Evolutionary conservation across 106 monocot genomes (phyloP).

Genomic region (Alisma plantagoaquatica): DNA sequence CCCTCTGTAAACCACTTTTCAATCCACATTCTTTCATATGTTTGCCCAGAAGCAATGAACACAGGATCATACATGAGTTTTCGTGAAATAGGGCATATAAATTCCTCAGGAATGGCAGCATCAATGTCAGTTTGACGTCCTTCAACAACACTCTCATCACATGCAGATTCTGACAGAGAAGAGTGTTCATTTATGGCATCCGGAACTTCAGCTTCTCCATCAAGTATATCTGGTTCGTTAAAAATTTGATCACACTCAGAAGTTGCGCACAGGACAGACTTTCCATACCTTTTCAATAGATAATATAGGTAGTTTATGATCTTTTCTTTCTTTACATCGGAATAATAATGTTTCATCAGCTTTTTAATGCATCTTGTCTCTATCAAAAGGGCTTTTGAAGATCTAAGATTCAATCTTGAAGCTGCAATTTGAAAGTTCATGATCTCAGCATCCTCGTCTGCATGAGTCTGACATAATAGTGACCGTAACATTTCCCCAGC

Average conservation of each 20-base stretch:
- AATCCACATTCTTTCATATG: conserved; percentile 66
- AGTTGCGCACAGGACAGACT: conserved; percentile 17
- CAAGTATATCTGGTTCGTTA: no score
- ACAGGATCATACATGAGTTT: conserved; percentile 89
- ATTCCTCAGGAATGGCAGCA: conserved; percentile 44
- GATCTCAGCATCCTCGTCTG: conserved; percentile 45
- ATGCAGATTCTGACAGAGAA: background rate
- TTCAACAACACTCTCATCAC: background rate
- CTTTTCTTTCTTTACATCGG: conserved; percentile 47
- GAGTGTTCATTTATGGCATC: conserved; percentile 1
- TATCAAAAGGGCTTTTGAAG: conserved; percentile 58
- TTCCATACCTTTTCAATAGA: conserved; percentile 65
- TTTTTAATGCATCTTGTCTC: conserved; percentile 75
- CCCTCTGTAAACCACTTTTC: conserved; percentile 88
- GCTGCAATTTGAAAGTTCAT: conserved; percentile 48
- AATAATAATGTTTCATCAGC: conserved; percentile 36
- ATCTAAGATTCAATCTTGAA: conserved; percentile 46
- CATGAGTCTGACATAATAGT: conserved; percentile 34
- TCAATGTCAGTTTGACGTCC: background rate
- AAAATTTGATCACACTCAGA: conserved; percentile 18
- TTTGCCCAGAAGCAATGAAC: conserved; percentile 80
- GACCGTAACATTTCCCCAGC: conserved; percentile 51
- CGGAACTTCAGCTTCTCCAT: no score
- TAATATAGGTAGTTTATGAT: conserved; percentile 47
- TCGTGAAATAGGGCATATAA: conserved; percentile 69